Evolutionary conservation across 352 stramenopile genomes (phyloP), one percentile per base, ranked within the genome.

Genomic region (Globisporangium splendens): DNA sequence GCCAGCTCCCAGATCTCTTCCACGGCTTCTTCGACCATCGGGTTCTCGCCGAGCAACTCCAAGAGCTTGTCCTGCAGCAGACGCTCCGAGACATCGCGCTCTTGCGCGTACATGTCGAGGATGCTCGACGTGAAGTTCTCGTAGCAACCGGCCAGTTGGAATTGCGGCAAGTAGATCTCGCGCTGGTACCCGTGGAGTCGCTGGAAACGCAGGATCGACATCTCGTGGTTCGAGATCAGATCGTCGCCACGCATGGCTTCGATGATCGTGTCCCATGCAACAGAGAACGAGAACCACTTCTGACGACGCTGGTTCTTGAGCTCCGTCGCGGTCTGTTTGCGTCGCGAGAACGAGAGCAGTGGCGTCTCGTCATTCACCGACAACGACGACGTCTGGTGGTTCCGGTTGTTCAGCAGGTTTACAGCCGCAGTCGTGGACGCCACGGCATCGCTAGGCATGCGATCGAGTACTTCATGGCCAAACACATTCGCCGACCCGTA

Each of bases 211-310:
- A 99, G 78, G 50, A 98, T 78, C 68, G 60, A 73, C 38, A 92
- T 88, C 62, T 96, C 86, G 20, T 81, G 86, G 56, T 91, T 93
- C 46, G 88, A 94, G 63, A 97, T 95, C 64, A 96, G 83, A 54
- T 96, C 88, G 58, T 98, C 93, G 2, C 84, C 80, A 41, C 96
- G 83, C 77, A 99, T 98, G 47, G 95, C 90, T 66, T 98, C 90
- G 51, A 99, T 98, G 46, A 99, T 96, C 48, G 97, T 94, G 63
- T 99, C 97, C 96, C 96, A 99, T 4, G 96, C 96, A 24, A 97
- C 88, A 18, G 94, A 98, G 63, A 99, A 99, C 43, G 97, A 98
- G 1, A 97, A 91, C 97, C 97, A 99, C 63, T 99, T 98, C 65
- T 98, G 94, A 22, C 97, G 97, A 44, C 96, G 86, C 46, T 98